Evolutionary conservation across 768 basidiomycete genomes (phyloP).

Genomic region (Leccinum variicolor): DNA sequence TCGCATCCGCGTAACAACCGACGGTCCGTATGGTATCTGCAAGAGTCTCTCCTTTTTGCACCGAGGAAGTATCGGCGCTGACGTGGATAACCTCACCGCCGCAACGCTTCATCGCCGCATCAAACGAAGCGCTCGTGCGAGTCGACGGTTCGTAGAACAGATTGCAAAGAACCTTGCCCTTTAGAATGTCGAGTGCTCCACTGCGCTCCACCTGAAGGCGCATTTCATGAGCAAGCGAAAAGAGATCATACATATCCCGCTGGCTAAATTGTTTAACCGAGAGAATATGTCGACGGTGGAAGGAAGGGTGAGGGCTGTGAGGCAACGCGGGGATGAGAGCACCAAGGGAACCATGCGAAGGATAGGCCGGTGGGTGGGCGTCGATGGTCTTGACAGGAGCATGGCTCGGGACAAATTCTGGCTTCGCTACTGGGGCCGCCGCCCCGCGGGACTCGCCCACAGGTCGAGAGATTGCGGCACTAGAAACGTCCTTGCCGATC

Average conservation of each 20-base stretch:
- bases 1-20: constrained; percentile 92
- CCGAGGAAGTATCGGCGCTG: constrained; percentile 77
- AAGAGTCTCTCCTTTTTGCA: constrained; percentile 89
- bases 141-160: constrained; percentile 98
- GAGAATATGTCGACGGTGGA: constrained; percentile 91
- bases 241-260: constrained; percentile 88
- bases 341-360: constrained; percentile 6
- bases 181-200: constrained; percentile 83
- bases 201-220: constrained; percentile 91
- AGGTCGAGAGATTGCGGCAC: constrained; percentile 47
- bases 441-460: constrained; percentile 28
- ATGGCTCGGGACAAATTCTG: constrained; percentile 29
- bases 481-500: constrained; percentile 71
- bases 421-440: constrained; percentile 18
- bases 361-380: constrained; percentile 15
- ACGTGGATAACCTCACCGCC: constrained; percentile 94
- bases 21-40: constrained; percentile 93
- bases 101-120: constrained; percentile 97
- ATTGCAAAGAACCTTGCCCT: constrained; percentile 87
- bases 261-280: constrained; percentile 91
- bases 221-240: constrained; percentile 96
- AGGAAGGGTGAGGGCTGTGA: constrained; percentile 67
- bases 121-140: constrained; percentile 92
- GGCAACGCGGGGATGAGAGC: constrained; percentile 15
- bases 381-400: constrained; percentile 33